Evolutionary conservation across 2,329 filamentous ascomycete genomes (phyloP), one percentile per base, ranked within the genome.

Genomic region (Coniella lustricola): DNA sequence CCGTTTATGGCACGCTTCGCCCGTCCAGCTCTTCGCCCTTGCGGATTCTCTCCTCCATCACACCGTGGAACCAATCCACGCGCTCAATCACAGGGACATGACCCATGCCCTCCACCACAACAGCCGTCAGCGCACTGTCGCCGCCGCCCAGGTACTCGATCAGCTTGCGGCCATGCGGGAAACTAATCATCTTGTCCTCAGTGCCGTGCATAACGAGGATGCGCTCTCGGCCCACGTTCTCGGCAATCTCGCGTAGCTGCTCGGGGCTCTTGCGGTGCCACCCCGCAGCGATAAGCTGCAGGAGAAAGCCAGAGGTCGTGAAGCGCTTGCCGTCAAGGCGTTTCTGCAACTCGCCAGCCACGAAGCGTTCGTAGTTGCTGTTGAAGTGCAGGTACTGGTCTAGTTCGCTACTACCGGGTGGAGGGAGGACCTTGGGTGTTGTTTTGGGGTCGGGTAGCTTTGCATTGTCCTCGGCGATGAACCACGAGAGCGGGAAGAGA

Each of bases 121-220:
- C 62, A 31, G 76, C 77, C 51, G 71, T 74, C 39, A 50, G 12
- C 17, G 47, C 50, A 25, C 42, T 42, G 9, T 47, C 50, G 9
- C 46, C 50, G 13, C 50, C 50, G 3, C 71, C 81, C 21, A 95
- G 59, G 38, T 77, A 75, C 44, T 79, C 72, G 49, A 85, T 79
- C 55, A 95, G 65, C 63, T 84, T 77, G 59, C 79, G 68, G 0
- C 80, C 88, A 61, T 93, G 86, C 5, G 75, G 75, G 41, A 83
- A 72, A 4, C 77, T 79, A 56, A 95, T 84, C 85, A 95, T 90
- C n/a, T 73, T 71, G 65, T 95, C 90, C 9, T 67, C 66, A 1
- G 76, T 82, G 7, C 90, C 90, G 64, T 95, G 89, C 56, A 91
- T 64, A 4, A 95, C 78, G 57, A 87, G 65, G 55, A 95, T 90